phyloP scores from a whole-genome alignment of 2,329 filamentous ascomycete species.

The Neofusicoccum ribis region DNA sequence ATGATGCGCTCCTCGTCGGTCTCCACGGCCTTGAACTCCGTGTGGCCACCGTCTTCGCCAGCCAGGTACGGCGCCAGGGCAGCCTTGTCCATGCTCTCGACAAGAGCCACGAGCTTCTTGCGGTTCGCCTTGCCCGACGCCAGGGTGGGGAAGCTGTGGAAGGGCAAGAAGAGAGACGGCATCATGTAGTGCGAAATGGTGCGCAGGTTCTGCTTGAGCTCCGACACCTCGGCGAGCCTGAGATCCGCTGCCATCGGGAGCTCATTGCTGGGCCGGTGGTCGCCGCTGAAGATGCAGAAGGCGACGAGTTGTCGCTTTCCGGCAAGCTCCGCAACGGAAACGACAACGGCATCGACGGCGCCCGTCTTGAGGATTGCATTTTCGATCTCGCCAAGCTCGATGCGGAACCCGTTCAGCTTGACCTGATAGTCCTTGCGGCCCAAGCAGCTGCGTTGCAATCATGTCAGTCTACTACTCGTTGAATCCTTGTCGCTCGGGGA shows the following conservation, averaged over 20 bases:
- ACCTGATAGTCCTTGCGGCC: constrained; percentile 25
- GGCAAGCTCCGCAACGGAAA: neutral
- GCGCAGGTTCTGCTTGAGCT: neutral
- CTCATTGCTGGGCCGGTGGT: neutral
- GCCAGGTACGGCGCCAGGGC: neutral
- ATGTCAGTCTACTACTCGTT: no score
- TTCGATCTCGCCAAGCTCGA: constrained; percentile 37
- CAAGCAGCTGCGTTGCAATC: neutral
- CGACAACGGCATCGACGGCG: neutral
- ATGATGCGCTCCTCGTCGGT: no score
- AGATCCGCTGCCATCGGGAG: neutral
- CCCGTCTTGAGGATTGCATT: constrained; percentile 18
- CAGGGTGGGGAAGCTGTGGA: neutral
- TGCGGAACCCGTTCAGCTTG: constrained; percentile 37
- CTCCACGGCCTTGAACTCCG: no score
- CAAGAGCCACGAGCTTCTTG: neutral
- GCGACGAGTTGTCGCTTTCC: neutral
- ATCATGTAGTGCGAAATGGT: constrained; percentile 12
- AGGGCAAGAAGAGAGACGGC: neutral
- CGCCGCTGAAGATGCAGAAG: constrained; percentile 9
- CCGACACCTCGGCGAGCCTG: no score
- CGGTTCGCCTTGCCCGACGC: constrained; percentile 1
- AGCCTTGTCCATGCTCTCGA: neutral
- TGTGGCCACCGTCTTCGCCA: no score
- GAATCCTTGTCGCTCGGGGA: no score